Base-by-base conservation (phyloP, 345 rosid genomes). In the Litchi chinensis region DNA sequence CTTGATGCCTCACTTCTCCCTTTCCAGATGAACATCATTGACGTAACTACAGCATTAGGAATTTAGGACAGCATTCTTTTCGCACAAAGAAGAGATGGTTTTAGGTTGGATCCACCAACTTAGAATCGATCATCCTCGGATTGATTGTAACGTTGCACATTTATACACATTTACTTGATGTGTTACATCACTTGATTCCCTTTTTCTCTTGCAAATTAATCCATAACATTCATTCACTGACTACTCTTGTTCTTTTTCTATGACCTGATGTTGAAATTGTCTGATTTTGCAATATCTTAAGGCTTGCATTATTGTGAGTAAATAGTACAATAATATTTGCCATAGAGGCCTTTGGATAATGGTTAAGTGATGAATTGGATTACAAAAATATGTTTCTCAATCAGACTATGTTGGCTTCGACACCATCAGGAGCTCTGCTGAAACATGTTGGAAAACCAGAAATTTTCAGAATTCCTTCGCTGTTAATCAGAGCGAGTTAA, bases 61-160 rank as follows among this genome's bases (percentile, higher is more conserved):
- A 11, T 46, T 15, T 26, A 46, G 75, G 75, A 46, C 44, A 71
- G 44, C 62, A 37, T 48, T 77, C 37, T 28, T 80, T 68, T n/a
- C 83, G 43, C 37, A 52, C 70, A 70, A 21, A 67, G 74, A 79
- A 69, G 77, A 69, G 81, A 83, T 57, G 79, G 74, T 22, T 56
- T 76, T 64, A 19, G 48, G 77, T 63, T 69, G 78, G 77, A 67
- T 72, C 84, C 82, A 18, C 81, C 82, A 68, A 78, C 78, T 64
- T 74, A 50, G 70, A 46, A 28, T 28, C 60, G 71, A 70, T 78
- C 76, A 65, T 80, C 75, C 73, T 46, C 60, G 44, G 41, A 40
- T 57, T 70, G 62, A 41, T 3, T 41, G 63, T 65, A 41, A 21
- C 18, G 41, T 26, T 54, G 46, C 10, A 76, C 44, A 64, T 19